phyloP scores from a whole-genome alignment of 2,329 filamentous ascomycete species.

The Fusarium sp. region DNA sequence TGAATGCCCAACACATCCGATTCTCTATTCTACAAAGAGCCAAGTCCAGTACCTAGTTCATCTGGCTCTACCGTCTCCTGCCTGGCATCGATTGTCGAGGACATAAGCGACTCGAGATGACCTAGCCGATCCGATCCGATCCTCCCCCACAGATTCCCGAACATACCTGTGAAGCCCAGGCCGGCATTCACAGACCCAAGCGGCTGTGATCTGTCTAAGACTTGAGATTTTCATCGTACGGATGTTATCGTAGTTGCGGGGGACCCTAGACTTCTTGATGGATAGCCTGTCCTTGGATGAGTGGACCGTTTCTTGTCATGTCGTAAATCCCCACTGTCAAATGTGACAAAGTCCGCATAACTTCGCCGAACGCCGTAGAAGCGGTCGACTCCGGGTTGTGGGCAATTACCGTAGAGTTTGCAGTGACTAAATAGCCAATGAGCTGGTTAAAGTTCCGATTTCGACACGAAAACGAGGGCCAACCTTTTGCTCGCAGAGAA shows the following conservation, averaged over 20 bases:
- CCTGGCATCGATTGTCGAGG: neutral
- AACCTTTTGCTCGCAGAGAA: neutral
- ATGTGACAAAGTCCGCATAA: neutral
- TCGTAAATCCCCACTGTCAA: neutral
- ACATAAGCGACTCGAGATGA: neutral
- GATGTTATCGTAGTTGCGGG: neutral
- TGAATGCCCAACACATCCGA: neutral
- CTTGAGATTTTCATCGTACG: neutral
- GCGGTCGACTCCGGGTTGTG: neutral
- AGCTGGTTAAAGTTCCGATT: neutral
- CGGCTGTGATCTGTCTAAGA: slow-evolving; percentile 7
- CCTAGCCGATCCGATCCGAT: slow-evolving; percentile 14
- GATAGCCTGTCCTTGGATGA: neutral
- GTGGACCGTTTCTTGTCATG: neutral
- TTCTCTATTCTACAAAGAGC: neutral
- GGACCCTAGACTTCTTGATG: neutral
- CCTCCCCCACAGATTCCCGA: slow-evolving; percentile 10
- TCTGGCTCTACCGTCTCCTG: neutral
- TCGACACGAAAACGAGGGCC: neutral
- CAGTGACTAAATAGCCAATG: neutral
- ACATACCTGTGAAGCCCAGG: slow-evolving; percentile 2
- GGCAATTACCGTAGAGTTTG: neutral
- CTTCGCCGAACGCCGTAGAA: neutral
- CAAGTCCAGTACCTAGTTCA: neutral
- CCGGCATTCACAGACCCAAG: slow-evolving; percentile 17